A percentile compares a stretch with the other conserved stretches of the same genome.
Evolutionary conservation across 164 flowering plant species (phyloP).

Genomic region (Magnolia sinica): DNA sequence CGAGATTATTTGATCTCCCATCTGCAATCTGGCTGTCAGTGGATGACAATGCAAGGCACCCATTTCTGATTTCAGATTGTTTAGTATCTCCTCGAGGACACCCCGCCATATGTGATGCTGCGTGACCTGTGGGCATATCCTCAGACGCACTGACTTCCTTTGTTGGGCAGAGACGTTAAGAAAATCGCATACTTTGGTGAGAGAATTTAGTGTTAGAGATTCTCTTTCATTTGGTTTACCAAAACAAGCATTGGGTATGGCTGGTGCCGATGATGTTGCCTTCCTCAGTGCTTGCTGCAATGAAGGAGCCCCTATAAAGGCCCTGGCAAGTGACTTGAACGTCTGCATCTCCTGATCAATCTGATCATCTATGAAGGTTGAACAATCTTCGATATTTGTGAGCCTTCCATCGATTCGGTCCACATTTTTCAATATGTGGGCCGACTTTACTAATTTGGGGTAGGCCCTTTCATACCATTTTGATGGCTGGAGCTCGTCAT

Average conservation of each 20-base stretch:
- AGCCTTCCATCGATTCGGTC: slow-evolving; percentile 62
- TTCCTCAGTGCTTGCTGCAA: slow-evolving; percentile 40
- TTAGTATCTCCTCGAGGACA: slow-evolving; percentile 53
- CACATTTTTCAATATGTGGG: slow-evolving; percentile 37
- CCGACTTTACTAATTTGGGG: slow-evolving; percentile 6
- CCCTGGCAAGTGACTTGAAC: slow-evolving; percentile 57
- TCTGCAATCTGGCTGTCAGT: slow-evolving; percentile 24
- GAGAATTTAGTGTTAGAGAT: slow-evolving; percentile 43
- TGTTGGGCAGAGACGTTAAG: slow-evolving; percentile 62
- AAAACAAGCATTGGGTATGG: slow-evolving; percentile 29
- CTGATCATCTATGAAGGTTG: slow-evolving; percentile 36
- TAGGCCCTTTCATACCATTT: slow-evolving; percentile 47
- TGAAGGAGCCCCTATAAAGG: slow-evolving; percentile 45
- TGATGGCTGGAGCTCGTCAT: slow-evolving; percentile 22
- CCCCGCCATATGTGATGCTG: slow-evolving; percentile 64
- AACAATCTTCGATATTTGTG: slow-evolving; percentile 36
- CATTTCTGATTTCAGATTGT: slow-evolving; percentile 53
- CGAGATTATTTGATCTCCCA: slow-evolving; percentile 62
- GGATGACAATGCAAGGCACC: slow-evolving; percentile 19
- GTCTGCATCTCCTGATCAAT: slow-evolving; percentile 31
- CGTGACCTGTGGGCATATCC: slow-evolving; percentile 65
- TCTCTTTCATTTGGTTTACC: slow-evolving; percentile 46
- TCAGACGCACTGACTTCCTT: slow-evolving; percentile 56
- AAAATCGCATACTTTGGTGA: slow-evolving; percentile 54
- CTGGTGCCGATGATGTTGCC: not conserved